Evolutionary conservation across 331 rosid genomes (phyloP).

Genomic region (Quercus phellos): DNA sequence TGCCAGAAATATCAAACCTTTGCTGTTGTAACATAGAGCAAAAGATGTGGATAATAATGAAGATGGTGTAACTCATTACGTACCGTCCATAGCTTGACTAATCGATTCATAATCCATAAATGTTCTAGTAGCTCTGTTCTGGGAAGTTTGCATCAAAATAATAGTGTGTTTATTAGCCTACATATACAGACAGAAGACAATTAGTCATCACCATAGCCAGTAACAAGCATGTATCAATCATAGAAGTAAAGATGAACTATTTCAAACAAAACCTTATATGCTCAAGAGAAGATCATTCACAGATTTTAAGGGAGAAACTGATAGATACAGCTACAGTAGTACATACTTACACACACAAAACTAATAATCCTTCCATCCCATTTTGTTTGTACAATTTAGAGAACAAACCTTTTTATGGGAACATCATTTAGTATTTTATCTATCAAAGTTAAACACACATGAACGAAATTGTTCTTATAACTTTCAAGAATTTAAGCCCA

Average conservation of each 20-base stretch:
- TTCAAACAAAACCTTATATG: not conserved
- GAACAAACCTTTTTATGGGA: too few relatives aligned
- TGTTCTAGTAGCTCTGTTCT: slow-evolving; percentile 73
- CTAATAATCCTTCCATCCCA: too few relatives aligned
- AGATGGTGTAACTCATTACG: not conserved
- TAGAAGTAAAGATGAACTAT: not conserved
- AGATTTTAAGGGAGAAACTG: not conserved
- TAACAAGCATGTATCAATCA: not conserved
- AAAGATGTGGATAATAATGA: not conserved
- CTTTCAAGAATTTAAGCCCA: too few relatives aligned
- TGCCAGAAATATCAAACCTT: not conserved
- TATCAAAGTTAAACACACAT: too few relatives aligned
- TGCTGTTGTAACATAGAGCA: not conserved
- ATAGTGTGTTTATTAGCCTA: slow-evolving; percentile 94
- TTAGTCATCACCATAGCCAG: slow-evolving; percentile 12
- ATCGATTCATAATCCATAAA: slow-evolving; percentile 87
- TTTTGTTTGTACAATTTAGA: too few relatives aligned
- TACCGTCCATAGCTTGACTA: slow-evolving; percentile 95
- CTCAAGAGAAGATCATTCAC: not conserved
- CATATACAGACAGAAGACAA: slow-evolving; percentile 8
- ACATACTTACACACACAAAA: too few relatives aligned
- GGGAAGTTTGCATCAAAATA: slow-evolving; percentile 89
- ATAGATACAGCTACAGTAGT: not conserved
- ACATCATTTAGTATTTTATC: too few relatives aligned
- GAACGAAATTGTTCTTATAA: too few relatives aligned